Conservation (phyloP, 345 rosid species). For the Noccaea bulbosa region DNA sequence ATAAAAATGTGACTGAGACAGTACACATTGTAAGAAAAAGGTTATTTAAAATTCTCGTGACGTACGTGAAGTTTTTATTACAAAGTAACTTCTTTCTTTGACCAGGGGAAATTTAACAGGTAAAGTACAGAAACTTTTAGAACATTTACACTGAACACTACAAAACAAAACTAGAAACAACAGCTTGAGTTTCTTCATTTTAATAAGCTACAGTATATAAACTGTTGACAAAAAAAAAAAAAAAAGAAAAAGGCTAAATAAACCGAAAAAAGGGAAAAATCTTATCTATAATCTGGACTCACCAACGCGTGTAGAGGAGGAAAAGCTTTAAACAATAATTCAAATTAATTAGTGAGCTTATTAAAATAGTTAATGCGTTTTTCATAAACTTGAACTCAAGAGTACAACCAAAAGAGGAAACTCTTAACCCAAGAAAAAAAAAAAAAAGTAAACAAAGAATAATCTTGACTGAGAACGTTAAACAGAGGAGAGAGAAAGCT, state of each 20-base stretch:
- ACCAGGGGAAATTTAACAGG: constrained; percentile 22
- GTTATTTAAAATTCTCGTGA: not conserved
- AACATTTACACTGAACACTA: constrained; percentile 23
- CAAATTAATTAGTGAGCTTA: not conserved
- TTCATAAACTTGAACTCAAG: not conserved
- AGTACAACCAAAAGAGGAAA: not conserved
- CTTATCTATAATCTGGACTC: constrained; percentile 26
- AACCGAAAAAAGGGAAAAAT: not conserved
- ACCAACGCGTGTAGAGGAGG: constrained; percentile 16
- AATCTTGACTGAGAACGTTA: constrained; percentile 1
- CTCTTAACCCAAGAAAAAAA: not conserved
- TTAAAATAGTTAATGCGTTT: not conserved
- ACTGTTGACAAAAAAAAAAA: too few species aligned
- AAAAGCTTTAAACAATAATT: not conserved
- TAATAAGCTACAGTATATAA: not conserved
- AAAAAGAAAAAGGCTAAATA: not conserved
- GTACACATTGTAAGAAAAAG: not conserved
- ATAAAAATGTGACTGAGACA: not conserved
- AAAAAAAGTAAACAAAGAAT: constrained; percentile 12
- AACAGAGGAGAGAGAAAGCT: constrained; percentile 42
- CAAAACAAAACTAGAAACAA: constrained; percentile 18
- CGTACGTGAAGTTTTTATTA: constrained; percentile 23
- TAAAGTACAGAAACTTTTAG: constrained; percentile 25
- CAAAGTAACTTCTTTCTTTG: constrained; percentile 26
- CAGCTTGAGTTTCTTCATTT: not conserved